Evolutionary conservation across 2,329 filamentous ascomycete genomes (phyloP).

Genomic region (Ceratocystis smalleyi): DNA sequence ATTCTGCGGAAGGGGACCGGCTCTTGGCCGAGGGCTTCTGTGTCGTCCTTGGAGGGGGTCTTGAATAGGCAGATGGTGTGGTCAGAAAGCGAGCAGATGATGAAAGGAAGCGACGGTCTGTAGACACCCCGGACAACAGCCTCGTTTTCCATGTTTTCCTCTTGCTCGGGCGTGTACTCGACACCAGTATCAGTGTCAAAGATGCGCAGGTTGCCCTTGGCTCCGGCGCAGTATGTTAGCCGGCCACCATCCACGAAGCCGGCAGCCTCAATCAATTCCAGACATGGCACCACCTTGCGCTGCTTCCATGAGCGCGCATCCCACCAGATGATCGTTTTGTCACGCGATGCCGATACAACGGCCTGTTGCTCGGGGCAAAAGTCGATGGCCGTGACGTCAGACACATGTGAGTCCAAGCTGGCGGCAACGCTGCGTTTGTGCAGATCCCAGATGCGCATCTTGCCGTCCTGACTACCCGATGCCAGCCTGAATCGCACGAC

Average conservation of each 20-base stretch:
- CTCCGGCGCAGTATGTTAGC: conserved; percentile 69
- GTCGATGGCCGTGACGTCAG: conserved; percentile 75
- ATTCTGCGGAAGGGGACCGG: conserved; percentile 55
- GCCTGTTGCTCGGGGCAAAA: conserved; percentile 61
- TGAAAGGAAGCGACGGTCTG: conserved; percentile 46
- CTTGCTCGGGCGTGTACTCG: conserved; percentile 64
- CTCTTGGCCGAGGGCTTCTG: conserved; percentile 17
- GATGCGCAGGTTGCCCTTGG: conserved; percentile 64
- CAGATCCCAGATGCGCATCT: conserved; percentile 80
- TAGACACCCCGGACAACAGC: conserved; percentile 59
- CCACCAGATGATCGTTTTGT: conserved; percentile 92
- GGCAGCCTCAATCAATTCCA: conserved; percentile 72
- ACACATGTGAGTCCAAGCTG: conserved; percentile 79
- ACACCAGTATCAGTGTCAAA: conserved; percentile 66
- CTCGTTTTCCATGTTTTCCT: conserved; percentile 42
- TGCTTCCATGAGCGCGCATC: conserved; percentile 73
- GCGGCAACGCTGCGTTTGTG: conserved; percentile 65
- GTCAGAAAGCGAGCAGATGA: conserved; percentile 75
- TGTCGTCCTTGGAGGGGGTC: conserved; percentile 24
- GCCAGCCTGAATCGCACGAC: conserved; percentile 58
- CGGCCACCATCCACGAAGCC: conserved; percentile 60
- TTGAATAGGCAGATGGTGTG: conserved; percentile 69
- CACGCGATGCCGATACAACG: conserved; percentile 71
- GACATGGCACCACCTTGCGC: conserved; percentile 62
- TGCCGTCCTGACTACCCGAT: conserved; percentile 87